Evolutionary conservation across 225 moss, liverwort and hornwort genomes (phyloP).

Genomic region (Sphagnum contortum): DNA sequence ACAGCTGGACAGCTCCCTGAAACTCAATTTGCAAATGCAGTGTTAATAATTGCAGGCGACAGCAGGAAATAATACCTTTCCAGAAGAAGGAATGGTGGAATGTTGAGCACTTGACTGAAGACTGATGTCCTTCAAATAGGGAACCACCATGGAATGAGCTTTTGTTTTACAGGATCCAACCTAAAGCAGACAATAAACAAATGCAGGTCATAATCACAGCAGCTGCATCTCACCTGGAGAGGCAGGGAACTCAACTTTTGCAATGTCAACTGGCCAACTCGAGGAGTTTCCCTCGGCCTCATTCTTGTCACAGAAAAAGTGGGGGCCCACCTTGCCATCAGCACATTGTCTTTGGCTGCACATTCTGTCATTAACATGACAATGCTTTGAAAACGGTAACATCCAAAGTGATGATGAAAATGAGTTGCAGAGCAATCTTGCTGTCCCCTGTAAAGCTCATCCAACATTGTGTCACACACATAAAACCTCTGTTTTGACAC

Average conservation of each 20-base stretch:
- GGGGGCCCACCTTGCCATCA: constrained; percentile 19
- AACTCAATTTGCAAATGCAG: constrained; percentile 1
- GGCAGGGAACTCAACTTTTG: constrained; percentile 73
- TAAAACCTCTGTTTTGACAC: too few species aligned
- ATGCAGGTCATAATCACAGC: too few species aligned
- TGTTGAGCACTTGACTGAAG: too few species aligned
- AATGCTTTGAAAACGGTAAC: constrained; percentile 78
- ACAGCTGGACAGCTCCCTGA: constrained; percentile 41
- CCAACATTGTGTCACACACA: too few species aligned
- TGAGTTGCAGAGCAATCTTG: constrained; percentile 71
- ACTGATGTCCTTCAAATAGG: too few species aligned
- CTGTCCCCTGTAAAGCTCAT: constrained; percentile 51
- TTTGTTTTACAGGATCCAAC: too few species aligned
- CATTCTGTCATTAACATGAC: constrained; percentile 55
- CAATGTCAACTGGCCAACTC: constrained; percentile 72
- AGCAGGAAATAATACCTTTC: too few species aligned
- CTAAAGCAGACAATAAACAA: too few species aligned
- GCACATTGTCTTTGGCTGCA: constrained; percentile 34
- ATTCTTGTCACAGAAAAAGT: constrained; percentile 55
- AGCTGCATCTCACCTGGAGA: constrained; percentile 38
- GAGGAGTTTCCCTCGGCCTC: constrained; percentile 43
- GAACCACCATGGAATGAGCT: too few species aligned
- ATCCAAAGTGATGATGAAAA: constrained; percentile 78
- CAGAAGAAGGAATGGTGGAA: too few species aligned
- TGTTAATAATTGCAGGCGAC: too few species aligned